Base-by-base conservation (phyloP, 2,329 filamentous ascomycete genomes). In the Penicillium occitanis region DNA sequence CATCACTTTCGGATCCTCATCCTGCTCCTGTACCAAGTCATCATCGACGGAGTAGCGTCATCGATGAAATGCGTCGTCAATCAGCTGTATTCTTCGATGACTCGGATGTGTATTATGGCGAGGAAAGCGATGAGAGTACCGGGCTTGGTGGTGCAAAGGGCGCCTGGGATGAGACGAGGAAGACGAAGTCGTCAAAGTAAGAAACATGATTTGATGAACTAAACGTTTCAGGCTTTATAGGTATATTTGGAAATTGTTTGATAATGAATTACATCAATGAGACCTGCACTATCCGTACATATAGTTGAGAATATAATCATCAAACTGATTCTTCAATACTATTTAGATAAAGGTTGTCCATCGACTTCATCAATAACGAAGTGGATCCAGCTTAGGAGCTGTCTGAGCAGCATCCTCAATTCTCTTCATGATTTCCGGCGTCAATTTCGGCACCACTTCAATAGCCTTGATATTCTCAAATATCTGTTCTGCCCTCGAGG, bases 21-120 rank as follows among this genome's bases (percentile, higher is more conserved):
- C 14, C 30, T 37, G 5, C 10, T n/a, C n/a, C 28, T 19, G n/a
- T 42, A 33, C 17, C 62, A 1, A n/a, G 28, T 22, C 30, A 59
- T 19, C 62, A 62, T 61, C 44, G 66, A 44, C 77, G 74, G 51
- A 71, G 72, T 61, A 76, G 70, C 40, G 70, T 82, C 22, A 69
- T 83, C 50, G 77, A 82, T 68, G 81, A 83, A 68, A 74, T 83
- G 68, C 73, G 77, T 44, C 75, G 81, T 51, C 81, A 83, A 68
- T 80, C 79, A 22, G 78, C 81, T 25, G 80, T 83, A 6, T 81
- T 83, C 66, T 83, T 81, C 70, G 78, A 81, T 57, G 80, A 82
- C 70, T 65, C 68, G 5, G 77, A 79, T 67, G 68, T 76, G 13
- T 76, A 76, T 10, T 40, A 57, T 62, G 71, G 70, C 6, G 72